Evolutionary conservation across 148 eudicot species (phyloP), one percentile per base, ranked within the genome.

Genomic region (Vaccinium vitisidaea): DNA sequence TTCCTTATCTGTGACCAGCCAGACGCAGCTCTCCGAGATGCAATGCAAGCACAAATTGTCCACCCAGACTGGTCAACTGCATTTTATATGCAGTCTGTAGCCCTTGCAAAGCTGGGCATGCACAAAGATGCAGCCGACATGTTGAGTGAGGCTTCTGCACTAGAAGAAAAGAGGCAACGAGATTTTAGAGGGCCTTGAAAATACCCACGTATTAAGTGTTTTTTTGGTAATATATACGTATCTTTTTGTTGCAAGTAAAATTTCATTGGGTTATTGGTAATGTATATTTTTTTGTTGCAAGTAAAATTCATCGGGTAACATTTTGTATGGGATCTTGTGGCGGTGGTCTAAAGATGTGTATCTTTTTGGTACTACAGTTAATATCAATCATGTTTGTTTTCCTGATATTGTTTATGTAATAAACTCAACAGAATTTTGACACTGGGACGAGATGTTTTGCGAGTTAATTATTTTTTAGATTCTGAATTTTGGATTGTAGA

Each of bases 21-120:
- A 36, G 98, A 96, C 84, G 94, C 99, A 13, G 99, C 98, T 82
- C 90, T 96, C 43, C 85, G 99, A 82, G 98, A 96, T 63, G 99
- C 95, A 43, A 96, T 96, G 99, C 99, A 96, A 89, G 99, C 99
- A 48, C 98, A 96, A 81, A 92, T 95, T 49, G 89, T 94, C 8
- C 92, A 92, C 78, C 94, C 98, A 1, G 99, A 94, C 49, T 96
- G 99, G 98, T 90, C 99, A 18, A 94, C 99, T 8, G 98, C 99
- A 36, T 96, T 96, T 89, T 96, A 96, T 86, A 87, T 96, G 94
- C 98, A 96, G 86, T 87, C 98, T 9, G 98, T 94, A 53, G 98
- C 98, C 79, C 94, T 96, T 39, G 90, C 98, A 43, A 96, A 96
- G 84, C 94, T 96, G 11, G 93, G 92, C 85, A 96, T 96, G 99